These are phyloP conservation scores for Madurella mycetomatis DNA, from an alignment of 2,329 filamentous ascomycete genomes.

Conservation along the genomic window DNA sequence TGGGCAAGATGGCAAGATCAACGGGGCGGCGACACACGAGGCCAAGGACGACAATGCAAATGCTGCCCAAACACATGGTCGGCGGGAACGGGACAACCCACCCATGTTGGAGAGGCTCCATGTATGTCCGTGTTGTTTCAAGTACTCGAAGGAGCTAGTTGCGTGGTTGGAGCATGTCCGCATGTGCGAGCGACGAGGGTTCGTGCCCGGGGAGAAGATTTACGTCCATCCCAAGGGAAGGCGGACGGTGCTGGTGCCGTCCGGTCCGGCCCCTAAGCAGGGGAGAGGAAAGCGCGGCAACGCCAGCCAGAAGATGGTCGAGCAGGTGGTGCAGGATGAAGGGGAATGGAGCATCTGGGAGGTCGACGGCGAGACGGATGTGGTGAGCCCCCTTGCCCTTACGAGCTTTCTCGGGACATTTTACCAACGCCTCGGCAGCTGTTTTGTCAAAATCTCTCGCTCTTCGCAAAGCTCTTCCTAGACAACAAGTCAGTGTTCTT, in stretches of 20 bases:
- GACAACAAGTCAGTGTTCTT: conserved; percentile 99
- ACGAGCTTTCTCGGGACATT: no score
- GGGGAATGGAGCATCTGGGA: conserved; percentile 86
- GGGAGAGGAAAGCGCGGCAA: conserved; percentile 36
- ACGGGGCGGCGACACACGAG: conserved; percentile 6
- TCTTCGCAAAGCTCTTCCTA: conserved; percentile 95
- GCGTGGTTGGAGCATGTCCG: conserved; percentile 56
- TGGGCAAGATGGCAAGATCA: conserved; percentile 14
- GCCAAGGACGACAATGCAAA: conserved; percentile 29
- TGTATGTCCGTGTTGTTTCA: conserved; percentile 91
- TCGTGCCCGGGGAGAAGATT: conserved; percentile 64
- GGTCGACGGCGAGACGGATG: conserved; percentile 82
- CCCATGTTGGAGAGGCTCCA: conserved; percentile 65
- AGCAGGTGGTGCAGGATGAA: conserved; percentile 50
- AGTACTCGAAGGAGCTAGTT: conserved; percentile 67
- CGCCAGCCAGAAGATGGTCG: conserved; percentile 34
- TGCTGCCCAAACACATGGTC: conserved; percentile 28
- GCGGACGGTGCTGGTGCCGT: conserved; percentile 36
- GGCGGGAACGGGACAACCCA: conserved; percentile 25
- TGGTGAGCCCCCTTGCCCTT: conserved; percentile 43
- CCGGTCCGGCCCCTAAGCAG: conserved; percentile 29
- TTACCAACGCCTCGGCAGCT: conserved; percentile 43
- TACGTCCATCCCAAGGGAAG: conserved; percentile 58
- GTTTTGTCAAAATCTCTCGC: conserved; percentile 90
- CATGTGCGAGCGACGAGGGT: conserved; percentile 48